Evolutionary conservation across 768 basidiomycete species (phyloP).

Genomic region (Gloeopeniophorella convolvens): DNA sequence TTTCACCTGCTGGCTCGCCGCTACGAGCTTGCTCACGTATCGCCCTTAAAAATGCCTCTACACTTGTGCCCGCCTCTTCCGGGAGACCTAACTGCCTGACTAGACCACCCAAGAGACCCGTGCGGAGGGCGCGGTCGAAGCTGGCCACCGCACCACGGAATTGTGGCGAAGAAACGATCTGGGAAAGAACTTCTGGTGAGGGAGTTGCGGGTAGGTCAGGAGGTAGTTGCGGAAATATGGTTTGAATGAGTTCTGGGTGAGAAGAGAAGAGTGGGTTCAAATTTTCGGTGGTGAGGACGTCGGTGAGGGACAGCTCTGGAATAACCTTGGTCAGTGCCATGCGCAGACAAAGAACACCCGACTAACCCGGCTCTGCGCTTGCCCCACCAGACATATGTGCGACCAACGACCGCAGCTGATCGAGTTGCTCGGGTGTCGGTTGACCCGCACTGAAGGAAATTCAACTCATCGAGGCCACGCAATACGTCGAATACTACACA

Average conservation of each 20-base stretch:
- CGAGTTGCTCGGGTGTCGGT: conserved; percentile 59
- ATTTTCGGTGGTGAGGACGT: conserved; percentile 71
- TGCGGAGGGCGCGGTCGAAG: conserved; percentile 80
- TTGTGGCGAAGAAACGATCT: conserved; percentile 76
- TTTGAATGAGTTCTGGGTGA: conserved; percentile 60
- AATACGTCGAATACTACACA: conserved; percentile 2
- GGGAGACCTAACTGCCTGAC: conserved; percentile 78
- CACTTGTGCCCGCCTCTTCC: conserved; percentile 74
- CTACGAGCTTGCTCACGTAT: conserved; percentile 68
- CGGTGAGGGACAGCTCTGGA: conserved; percentile 59
- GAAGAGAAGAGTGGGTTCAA: conserved; percentile 63
- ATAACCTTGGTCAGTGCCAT: conserved; percentile 11
- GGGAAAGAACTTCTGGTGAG: conserved; percentile 60
- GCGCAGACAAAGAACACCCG: conserved; percentile 1
- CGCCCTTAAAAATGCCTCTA: conserved; percentile 74
- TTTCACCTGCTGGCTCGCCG: conserved; percentile 40
- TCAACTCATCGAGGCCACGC: background rate
- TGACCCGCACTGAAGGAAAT: conserved; percentile 11
- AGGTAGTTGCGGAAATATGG: conserved; percentile 79
- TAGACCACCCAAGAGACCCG: conserved; percentile 68
- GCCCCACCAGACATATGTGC: conserved; percentile 35
- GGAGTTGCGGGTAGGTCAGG: conserved; percentile 67
- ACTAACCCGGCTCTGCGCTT: conserved; percentile 31
- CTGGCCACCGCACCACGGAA: conserved; percentile 74
- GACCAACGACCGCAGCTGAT: conserved; percentile 48